Conservation (phyloP, 176 grass and related monocot genomes). For the Eremochloa ophiuroides region DNA sequence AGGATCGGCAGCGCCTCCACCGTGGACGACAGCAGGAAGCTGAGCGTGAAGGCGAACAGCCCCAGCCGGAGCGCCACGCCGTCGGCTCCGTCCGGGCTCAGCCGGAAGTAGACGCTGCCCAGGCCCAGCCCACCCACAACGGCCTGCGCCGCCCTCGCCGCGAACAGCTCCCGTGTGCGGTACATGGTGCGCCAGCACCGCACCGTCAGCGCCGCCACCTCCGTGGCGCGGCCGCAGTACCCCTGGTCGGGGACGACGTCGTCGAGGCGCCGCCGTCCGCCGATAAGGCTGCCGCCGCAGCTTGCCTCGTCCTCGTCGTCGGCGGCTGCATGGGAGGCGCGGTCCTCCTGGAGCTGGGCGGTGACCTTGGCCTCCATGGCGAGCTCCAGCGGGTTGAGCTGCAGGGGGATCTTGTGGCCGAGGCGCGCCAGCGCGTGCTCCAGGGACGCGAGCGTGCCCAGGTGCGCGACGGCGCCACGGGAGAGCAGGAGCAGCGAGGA, state of each 20-base stretch:
- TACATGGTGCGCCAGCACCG: conserved; percentile 81
- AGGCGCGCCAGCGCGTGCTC: conserved; percentile 46
- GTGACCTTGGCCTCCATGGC: conserved; percentile 85
- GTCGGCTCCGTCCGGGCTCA: conserved; percentile 34
- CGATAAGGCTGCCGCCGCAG: neutral
- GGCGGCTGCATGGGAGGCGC: too few species aligned
- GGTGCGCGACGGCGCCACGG: conserved; percentile 61
- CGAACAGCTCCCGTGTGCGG: conserved; percentile 86
- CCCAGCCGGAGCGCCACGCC: conserved; percentile 70
- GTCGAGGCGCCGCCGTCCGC: neutral
- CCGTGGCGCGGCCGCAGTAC: conserved; percentile 48
- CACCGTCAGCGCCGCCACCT: conserved; percentile 52
- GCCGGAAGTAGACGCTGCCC: conserved; percentile 73
- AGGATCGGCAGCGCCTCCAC: conserved; percentile 81
- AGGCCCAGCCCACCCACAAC: conserved; percentile 69
- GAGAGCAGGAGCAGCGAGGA: conserved; percentile 76
- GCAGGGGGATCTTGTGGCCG: conserved; percentile 53
- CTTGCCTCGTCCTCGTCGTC: neutral
- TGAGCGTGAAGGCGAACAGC: conserved; percentile 89
- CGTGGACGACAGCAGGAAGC: conserved; percentile 93
- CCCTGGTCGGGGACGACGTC: conserved; percentile 18
- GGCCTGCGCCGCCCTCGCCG: conserved; percentile 70
- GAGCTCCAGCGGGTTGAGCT: conserved; percentile 81
- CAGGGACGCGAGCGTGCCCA: conserved; percentile 58
- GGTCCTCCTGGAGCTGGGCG: conserved; percentile 32